phyloP scores from a whole-genome alignment of 768 basidiomycete genomes.

The Chalciporus chontae region DNA sequence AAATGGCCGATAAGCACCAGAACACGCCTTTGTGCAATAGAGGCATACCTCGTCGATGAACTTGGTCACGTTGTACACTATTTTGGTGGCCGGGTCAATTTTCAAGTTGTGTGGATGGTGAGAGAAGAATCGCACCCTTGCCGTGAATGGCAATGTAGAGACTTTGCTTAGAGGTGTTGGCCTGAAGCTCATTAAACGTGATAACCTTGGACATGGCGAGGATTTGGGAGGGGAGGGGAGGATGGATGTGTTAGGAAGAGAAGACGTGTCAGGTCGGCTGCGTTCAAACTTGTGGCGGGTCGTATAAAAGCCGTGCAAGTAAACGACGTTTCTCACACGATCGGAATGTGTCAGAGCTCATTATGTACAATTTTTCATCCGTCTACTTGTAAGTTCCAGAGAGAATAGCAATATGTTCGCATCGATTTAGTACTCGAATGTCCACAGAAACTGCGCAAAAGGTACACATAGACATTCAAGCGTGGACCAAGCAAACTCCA shows the following conservation, averaged over 20 bases:
- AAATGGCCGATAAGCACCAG: slow-evolving; percentile 4
- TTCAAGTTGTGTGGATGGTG: neutral
- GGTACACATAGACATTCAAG: slow-evolving; percentile 59
- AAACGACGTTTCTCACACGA: slow-evolving; percentile 28
- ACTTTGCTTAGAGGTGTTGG: slow-evolving; percentile 68
- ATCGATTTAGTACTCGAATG: slow-evolving; percentile 77
- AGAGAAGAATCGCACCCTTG: slow-evolving; percentile 54
- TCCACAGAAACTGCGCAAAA: slow-evolving; percentile 41
- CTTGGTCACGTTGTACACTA: slow-evolving; percentile 91
- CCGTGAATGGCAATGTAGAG: slow-evolving; percentile 81
- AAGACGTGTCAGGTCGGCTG: neutral
- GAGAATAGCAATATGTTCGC: too few relatives aligned
- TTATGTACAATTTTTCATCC: neutral
- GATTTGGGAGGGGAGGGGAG: slow-evolving; percentile 3
- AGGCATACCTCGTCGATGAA: slow-evolving; percentile 88
- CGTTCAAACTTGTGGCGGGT: neutral
- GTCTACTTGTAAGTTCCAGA: too few relatives aligned
- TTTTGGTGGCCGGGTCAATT: slow-evolving; percentile 5
- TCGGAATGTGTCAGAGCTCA: neutral
- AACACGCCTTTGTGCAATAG: neutral
- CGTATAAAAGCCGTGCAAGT: slow-evolving; percentile 11
- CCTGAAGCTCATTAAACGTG: slow-evolving; percentile 73
- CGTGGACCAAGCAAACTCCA: slow-evolving; percentile 60
- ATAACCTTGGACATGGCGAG: slow-evolving; percentile 46
- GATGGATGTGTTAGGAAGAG: neutral